Conservation (phyloP, 2,329 filamentous ascomycete genomes). For the Seiridium unicorne region DNA sequence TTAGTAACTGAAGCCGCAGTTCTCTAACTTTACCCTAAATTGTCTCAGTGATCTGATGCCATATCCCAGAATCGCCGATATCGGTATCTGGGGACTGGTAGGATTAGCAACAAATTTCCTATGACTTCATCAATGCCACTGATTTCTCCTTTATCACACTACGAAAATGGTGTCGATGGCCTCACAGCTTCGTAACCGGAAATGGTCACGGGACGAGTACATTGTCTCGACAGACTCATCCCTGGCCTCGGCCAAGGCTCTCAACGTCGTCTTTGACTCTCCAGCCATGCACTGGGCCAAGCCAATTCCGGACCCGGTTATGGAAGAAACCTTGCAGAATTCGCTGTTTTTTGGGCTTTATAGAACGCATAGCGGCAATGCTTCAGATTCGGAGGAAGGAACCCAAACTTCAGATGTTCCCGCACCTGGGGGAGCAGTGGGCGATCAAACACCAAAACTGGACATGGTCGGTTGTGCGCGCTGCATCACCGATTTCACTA, state of each 20-base stretch:
- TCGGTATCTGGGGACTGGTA: too few relatives aligned
- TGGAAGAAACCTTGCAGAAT: conserved; percentile 26
- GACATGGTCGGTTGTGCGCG: conserved; percentile 42
- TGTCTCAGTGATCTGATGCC: too few relatives aligned
- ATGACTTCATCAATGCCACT: too few relatives aligned
- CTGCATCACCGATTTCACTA: conserved; percentile 44
- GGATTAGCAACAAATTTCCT: too few relatives aligned
- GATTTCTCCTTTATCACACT: too few relatives aligned
- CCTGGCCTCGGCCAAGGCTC: conserved; percentile 25
- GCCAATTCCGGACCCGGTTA: conserved; percentile 20
- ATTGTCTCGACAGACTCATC: conserved; percentile 32
- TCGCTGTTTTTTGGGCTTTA: conserved; percentile 36
- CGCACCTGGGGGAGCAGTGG: neutral
- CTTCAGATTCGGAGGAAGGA: neutral
- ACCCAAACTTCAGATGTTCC: neutral
- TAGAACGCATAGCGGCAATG: neutral
- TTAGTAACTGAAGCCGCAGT: too few relatives aligned
- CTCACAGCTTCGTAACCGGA: neutral
- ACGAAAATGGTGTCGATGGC: neutral
- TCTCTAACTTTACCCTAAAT: too few relatives aligned
- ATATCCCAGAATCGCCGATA: too few relatives aligned
- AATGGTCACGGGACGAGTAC: conserved; percentile 20
- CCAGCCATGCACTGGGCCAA: conserved; percentile 33
- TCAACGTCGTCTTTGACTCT: conserved; percentile 30
- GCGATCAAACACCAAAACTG: neutral